Evolutionary conservation across 345 rosid genomes (phyloP).

Genomic region (Populus tremula): DNA sequence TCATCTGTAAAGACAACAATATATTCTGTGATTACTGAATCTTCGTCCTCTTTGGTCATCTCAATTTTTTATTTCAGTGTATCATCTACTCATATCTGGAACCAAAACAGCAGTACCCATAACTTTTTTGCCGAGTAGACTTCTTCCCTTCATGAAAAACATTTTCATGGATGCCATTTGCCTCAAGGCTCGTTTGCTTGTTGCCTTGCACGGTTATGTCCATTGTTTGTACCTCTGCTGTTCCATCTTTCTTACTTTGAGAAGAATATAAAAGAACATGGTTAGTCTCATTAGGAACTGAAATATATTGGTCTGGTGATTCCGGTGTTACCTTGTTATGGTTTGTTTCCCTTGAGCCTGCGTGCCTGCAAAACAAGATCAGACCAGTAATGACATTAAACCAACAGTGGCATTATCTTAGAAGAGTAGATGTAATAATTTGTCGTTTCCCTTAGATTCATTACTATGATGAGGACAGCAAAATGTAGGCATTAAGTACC

Average conservation of each 20-base stretch:
- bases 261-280: constrained; percentile 21
- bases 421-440: not conserved
- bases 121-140: constrained; percentile 12
- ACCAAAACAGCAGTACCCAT: constrained; percentile 41
- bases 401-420: not conserved
- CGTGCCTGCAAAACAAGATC: constrained; percentile 29
- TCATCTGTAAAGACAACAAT: not conserved
- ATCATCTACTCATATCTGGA: not conserved
- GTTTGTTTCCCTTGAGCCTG: constrained; percentile 53
- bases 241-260: not conserved
- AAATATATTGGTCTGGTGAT: constrained; percentile 37
- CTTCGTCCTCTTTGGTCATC: not conserved
- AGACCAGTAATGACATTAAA: not conserved
- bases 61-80: not conserved
- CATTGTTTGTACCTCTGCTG: not conserved
- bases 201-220: constrained; percentile 5
- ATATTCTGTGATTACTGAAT: not conserved
- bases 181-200: constrained; percentile 1
- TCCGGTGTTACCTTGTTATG: constrained; percentile 55
- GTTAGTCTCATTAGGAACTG: constrained; percentile 14
- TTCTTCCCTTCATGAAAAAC: constrained; percentile 15
- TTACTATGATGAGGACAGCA: not conserved
- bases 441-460: too few species aligned
- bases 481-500: constrained; percentile 30
- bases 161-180: constrained; percentile 18